These are phyloP conservation scores for Lactarius trivialis DNA, from an alignment of 768 basidiomycete species.

Conservation along the genomic window DNA sequence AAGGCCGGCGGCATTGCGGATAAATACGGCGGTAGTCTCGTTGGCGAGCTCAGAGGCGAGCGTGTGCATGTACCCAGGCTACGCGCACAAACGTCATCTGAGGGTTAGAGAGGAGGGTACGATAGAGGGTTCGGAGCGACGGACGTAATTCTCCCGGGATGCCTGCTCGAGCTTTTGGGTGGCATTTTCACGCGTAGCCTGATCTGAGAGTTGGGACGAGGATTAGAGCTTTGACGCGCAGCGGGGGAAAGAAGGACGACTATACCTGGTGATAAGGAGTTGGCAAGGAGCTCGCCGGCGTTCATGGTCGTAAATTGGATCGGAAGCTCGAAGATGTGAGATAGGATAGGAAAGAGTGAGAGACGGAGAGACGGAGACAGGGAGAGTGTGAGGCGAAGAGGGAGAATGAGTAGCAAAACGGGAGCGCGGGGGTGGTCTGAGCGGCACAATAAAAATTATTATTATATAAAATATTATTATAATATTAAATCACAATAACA, in stretches of 20 bases:
- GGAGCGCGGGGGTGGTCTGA: neutral
- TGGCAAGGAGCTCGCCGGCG: conserved; percentile 83
- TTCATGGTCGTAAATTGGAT: conserved; percentile 56
- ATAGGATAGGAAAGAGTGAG: conserved; percentile 7
- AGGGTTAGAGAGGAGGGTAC: conserved; percentile 19
- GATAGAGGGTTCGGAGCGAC: conserved; percentile 30
- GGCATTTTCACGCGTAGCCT: conserved; percentile 85
- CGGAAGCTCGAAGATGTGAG: neutral
- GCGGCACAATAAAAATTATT: neutral
- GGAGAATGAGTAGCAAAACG: neutral
- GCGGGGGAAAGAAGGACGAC: conserved; percentile 25
- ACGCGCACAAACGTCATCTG: conserved; percentile 23
- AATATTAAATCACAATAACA: neutral
- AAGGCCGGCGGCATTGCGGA: conserved; percentile 92
- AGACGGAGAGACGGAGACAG: neutral
- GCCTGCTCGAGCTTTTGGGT: conserved; percentile 84
- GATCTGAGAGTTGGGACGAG: conserved; percentile 46
- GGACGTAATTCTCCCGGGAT: conserved; percentile 82
- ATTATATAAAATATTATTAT: neutral
- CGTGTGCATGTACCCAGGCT: conserved; percentile 93
- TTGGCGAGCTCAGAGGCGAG: conserved; percentile 80
- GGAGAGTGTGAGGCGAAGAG: neutral
- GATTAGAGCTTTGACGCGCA: conserved; percentile 28
- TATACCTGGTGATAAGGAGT: conserved; percentile 86
- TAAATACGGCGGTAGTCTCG: conserved; percentile 59